Percentiles rank a stretch among this genome's conserved stretches.
Evolutionary conservation across 352 stramenopile genomes (phyloP).

Genomic region (Phytopythium helicoides): DNA sequence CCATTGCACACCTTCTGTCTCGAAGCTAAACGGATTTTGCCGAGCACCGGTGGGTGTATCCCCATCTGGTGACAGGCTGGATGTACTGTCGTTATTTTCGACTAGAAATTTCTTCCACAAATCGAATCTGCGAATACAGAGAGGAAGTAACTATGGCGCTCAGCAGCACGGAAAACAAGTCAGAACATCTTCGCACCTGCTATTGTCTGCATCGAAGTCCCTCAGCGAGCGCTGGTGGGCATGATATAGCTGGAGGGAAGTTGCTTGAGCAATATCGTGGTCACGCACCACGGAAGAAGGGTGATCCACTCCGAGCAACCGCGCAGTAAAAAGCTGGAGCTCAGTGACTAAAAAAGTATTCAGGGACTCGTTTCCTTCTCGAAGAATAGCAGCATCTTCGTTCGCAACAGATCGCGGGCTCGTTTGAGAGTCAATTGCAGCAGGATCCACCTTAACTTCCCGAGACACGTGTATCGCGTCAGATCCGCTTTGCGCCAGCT

Average conservation of each 20-base stretch:
- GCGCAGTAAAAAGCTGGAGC: constrained; percentile 39
- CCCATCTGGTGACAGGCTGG: background rate
- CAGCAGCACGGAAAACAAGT: background rate
- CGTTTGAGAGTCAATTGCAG: too few species aligned
- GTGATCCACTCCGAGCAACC: constrained; percentile 16
- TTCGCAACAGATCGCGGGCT: too few species aligned
- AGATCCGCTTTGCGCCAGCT: too few species aligned
- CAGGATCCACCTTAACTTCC: too few species aligned
- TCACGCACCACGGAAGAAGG: constrained; percentile 6
- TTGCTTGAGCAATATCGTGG: constrained; percentile 29
- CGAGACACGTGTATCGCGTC: too few species aligned
- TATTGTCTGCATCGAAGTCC: constrained; percentile 55
- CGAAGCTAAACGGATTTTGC: constrained; percentile 1
- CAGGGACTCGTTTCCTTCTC: constrained; percentile 25
- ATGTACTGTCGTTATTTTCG: background rate
- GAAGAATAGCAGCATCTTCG: background rate
- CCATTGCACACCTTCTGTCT: constrained; percentile 1
- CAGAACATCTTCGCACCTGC: constrained; percentile 24
- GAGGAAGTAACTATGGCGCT: too few species aligned
- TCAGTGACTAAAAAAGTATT: constrained; percentile 53
- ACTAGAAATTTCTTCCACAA: background rate
- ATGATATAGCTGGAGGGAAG: constrained; percentile 39
- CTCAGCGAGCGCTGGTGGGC: constrained; percentile 45
- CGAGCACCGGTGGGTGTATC: background rate
- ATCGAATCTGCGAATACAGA: constrained; percentile 1